Evolutionary conservation across 2,329 filamentous ascomycete species (phyloP).

Genomic region (Botrytis aclada): DNA sequence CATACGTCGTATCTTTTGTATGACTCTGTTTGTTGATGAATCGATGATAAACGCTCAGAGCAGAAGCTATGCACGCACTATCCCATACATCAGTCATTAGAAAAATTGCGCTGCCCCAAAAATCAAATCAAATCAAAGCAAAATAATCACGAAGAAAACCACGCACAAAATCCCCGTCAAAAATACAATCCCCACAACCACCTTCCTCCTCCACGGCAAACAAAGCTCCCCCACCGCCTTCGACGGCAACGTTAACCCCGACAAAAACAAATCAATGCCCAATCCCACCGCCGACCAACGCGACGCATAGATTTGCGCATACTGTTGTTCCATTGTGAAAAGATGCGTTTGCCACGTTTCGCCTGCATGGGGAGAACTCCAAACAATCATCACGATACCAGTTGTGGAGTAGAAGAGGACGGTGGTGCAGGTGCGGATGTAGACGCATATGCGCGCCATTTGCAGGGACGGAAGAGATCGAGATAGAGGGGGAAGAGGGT

Average conservation of each 20-base stretch:
- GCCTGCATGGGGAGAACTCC: not conserved
- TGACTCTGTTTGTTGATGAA: not conserved
- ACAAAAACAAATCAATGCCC: not conserved
- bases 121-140: not conserved
- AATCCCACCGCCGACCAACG: not conserved
- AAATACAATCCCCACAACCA: not conserved
- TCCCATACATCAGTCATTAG: not conserved
- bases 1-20: not conserved
- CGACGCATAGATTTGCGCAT: not conserved
- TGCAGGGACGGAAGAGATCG: not conserved
- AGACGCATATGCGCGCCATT: not conserved
- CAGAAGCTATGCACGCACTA: not conserved
- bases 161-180: not conserved
- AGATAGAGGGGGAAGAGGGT: not conserved
- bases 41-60: not conserved
- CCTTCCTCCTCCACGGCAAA: not conserved
- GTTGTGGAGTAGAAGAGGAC: not conserved
- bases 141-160: not conserved
- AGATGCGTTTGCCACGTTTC: not conserved
- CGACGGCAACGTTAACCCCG: not conserved
- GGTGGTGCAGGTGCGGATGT: not conserved
- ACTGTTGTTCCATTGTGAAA: not conserved
- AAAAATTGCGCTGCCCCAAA: rapidly evolving
- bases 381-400: not conserved
- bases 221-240: not conserved